Base-by-base conservation (phyloP, 108 stramenopile genomes). In the Cyclostephanos tholiformis region DNA sequence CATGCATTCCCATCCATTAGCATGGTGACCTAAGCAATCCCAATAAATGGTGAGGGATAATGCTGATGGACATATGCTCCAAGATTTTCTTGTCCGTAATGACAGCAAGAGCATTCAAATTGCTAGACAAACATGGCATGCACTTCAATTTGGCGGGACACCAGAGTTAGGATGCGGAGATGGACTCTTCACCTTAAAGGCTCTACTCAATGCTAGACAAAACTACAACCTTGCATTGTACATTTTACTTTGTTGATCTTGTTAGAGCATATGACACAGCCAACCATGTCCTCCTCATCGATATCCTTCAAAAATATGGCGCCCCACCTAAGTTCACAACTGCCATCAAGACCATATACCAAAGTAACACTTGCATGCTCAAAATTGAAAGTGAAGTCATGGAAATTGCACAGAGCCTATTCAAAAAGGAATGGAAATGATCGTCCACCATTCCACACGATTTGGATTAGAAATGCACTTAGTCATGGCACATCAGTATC, bases 181-280 rank as follows among this genome's bases (percentile, higher is more conserved):
- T 29, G 61, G 62, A 5, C 6, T 29, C 6, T 73, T 65, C 48
- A 65, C 26, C 38, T 17, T 73, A 10, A 74, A 74, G 57, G 19
- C 63, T 7, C 53, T 66, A 2, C 63, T 65, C 2, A 50, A 74
- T 64, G n/a, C 43, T 6, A 36, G 36, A 36, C 36, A 36, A 4
- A 36, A 36, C 36, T 6, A 36, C 36, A 6, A 36, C 36, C 36
- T 36, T 36, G 4, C 48, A 20, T 4, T 39, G 26, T 25, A 30
- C 56, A 50, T 65, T 12, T 30, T n/a, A 13, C 8, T 75, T 68
- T 44, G 56, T 58, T 1, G 74, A 65, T 17, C 17, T 74, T 0
- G 74, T 74, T 7, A 74, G 66, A 66, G 74, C 74, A 17, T 67
- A 41, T 25, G 74, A 75, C 56, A 63, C 74, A 27, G 53, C 39